A percentile compares a stretch with the other conserved stretches of the same genome.
Evolutionary conservation across 1,284 basidiomycete genomes (phyloP).

Genomic region (Polyporus tsugae): DNA sequence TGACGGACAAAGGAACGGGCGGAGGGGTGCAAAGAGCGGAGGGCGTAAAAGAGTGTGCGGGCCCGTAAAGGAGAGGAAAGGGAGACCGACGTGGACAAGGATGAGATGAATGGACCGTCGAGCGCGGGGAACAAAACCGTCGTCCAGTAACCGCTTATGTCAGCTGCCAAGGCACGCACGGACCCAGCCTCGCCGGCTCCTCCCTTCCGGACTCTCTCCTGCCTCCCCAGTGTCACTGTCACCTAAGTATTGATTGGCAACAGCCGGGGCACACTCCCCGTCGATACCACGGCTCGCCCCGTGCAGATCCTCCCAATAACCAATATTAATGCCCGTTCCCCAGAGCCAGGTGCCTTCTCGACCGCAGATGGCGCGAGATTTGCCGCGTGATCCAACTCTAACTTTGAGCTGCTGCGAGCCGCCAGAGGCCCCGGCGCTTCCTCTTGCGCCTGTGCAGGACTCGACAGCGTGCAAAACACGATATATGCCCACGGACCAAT

Average conservation of each 20-base stretch:
- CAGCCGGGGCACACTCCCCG: slow-evolving; percentile 1
- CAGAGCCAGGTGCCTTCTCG: background rate
- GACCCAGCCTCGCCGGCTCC: slow-evolving; percentile 22
- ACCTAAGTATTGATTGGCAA: slow-evolving; percentile 3
- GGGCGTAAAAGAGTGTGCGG: slow-evolving; percentile 45
- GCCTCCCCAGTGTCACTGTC: background rate
- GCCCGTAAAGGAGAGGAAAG: slow-evolving; percentile 37
- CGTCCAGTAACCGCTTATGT: slow-evolving; percentile 32
- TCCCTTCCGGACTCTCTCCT: background rate
- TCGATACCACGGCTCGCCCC: background rate
- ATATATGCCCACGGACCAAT: slow-evolving; percentile 9
- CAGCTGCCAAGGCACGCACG: slow-evolving; percentile 36
- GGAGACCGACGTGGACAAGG: slow-evolving; percentile 32
- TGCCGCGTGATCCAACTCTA: background rate
- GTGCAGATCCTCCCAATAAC: background rate
- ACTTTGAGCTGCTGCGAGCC: slow-evolving; percentile 1
- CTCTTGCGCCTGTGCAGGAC: background rate
- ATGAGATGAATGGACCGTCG: slow-evolving; percentile 23
- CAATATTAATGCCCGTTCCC: background rate
- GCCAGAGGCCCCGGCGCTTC: slow-evolving; percentile 1
- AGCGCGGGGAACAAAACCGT: slow-evolving; percentile 33
- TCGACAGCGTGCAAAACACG: slow-evolving; percentile 20
- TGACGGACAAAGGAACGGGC: slow-evolving; percentile 40
- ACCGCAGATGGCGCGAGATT: background rate
- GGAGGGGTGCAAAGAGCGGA: slow-evolving; percentile 33